Evolutionary conservation across 352 stramenopile genomes (phyloP), one percentile per base, ranked within the genome.

Genomic region (Phytophthora chlamydospora): DNA sequence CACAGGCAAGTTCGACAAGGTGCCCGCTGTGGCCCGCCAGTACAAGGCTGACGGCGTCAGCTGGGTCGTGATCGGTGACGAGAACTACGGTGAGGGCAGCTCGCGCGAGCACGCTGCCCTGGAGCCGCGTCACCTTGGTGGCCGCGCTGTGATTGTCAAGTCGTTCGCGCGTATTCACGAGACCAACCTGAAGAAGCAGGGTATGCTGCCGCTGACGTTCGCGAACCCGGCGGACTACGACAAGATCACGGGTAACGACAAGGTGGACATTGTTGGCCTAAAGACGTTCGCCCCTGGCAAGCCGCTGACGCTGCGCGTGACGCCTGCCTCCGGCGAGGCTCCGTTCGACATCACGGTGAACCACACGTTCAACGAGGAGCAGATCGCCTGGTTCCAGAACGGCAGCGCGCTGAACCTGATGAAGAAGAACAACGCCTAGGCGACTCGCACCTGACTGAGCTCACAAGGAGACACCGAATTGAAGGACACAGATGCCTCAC

Each of bases 181-280:
- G 80, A 98, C 92, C 31, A 98, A 98, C 81, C 73, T 98, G 69
- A 98, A 98, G 89, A 98, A 98, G 88, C 92, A 98, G 76, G 92
- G 92, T 66, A 97, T 98, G 90, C 85, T 98, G 12, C 88, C 91
- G 36, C 78, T 98, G 52, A 96, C 87, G 52, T 98, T 98, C 70
- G 89, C 84, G 21, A 90, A 97, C 85, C 89, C 90, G 43, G 73
- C 80, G 13, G 92, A 98, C 83, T 98, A 98, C 69, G 90, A 97
- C 76, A 88, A 89, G 73, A 96, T 98, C 71, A 89, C 78, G 35
- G 92, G 91, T 51, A 93, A 91, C 60, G 90, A 97, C 85, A 96
- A 94, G 83, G 78, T 97, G 50, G 86, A 86, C 63, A 97, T 97
- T 57, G 33, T 97, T 31, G 91, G 92, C 43, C 72, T 98, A 40